phyloP scores from a whole-genome alignment of 768 basidiomycete species.

The Cubamyces sp. region DNA sequence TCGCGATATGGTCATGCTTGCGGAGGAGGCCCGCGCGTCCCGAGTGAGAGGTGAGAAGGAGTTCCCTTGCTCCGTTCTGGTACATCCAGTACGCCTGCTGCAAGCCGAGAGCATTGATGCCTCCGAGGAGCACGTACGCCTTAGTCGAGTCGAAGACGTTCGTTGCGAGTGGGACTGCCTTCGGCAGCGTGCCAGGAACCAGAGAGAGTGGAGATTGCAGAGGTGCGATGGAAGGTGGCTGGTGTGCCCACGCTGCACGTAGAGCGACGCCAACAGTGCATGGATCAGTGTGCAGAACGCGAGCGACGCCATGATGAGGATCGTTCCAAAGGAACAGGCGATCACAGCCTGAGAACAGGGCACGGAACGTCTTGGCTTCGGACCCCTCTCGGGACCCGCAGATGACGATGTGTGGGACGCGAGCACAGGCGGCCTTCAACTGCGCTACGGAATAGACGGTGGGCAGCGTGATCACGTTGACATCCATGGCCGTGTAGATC shows the following conservation, averaged over 20 bases:
- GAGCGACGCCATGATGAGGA: slow-evolving; percentile 1
- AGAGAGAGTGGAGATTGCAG: no score
- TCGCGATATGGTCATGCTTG: slow-evolving; percentile 1
- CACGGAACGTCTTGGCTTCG: background rate
- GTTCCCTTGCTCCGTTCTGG: slow-evolving; percentile 31
- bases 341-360: background rate
- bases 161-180: background rate
- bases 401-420: background rate
- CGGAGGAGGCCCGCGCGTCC: slow-evolving; percentile 12
- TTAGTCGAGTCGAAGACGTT: slow-evolving; percentile 33
- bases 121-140: slow-evolving; percentile 41
- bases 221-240: no score
- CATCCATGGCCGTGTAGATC: background rate
- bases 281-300: slow-evolving; percentile 9
- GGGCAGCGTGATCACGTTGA: background rate
- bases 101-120: slow-evolving; percentile 40
- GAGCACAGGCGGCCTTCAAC: background rate
- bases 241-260: background rate
- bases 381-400: background rate
- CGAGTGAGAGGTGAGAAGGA: slow-evolving; percentile 27
- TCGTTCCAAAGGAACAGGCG: slow-evolving; percentile 21
- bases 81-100: slow-evolving; percentile 46
- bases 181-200: background rate
- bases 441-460: background rate
- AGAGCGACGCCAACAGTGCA: slow-evolving; percentile 20